Evolutionary conservation across 73 alveolate genomes (phyloP).

Genomic region (Blepharisma stoltei): DNA sequence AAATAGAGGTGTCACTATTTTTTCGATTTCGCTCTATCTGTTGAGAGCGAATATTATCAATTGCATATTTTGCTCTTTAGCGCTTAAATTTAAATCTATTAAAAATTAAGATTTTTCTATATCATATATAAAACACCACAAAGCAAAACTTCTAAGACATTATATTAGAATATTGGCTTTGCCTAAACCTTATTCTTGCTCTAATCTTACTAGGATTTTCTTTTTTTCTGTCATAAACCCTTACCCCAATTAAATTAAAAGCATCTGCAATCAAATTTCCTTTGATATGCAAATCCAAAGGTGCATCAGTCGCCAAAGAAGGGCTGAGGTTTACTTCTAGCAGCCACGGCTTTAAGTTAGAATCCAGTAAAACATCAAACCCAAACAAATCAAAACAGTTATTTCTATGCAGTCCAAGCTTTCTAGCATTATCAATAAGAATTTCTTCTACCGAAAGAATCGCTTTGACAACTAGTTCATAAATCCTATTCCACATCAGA

Average conservation of each 20-base stretch:
- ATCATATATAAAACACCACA: no score
- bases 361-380: conserved; percentile 91
- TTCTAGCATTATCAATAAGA: conserved; percentile 45
- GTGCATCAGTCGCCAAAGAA: conserved; percentile 79
- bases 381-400: conserved; percentile 98
- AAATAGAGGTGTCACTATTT: no score
- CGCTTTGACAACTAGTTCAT: conserved; percentile 61
- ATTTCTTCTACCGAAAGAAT: conserved; percentile 50
- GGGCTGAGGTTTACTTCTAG: conserved; percentile 96
- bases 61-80: no score
- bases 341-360: conserved; percentile 93
- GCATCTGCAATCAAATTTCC: conserved; percentile 59
- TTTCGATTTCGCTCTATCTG: no score
- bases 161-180: background rate
- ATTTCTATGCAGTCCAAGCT: conserved; percentile 85
- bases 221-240: conserved; percentile 25
- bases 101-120: no score
- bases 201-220: conserved; percentile 6
- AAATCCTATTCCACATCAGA: conserved; percentile 48
- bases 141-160: no score
- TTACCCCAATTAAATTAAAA: conserved; percentile 49
- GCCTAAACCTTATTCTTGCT: conserved; percentile 24
- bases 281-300: conserved; percentile 66
- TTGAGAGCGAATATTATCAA: no score
- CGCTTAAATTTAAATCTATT: no score